Evolutionary conservation across 108 stramenopile genomes (phyloP).

Genomic region (Cyclotella cryptica): DNA sequence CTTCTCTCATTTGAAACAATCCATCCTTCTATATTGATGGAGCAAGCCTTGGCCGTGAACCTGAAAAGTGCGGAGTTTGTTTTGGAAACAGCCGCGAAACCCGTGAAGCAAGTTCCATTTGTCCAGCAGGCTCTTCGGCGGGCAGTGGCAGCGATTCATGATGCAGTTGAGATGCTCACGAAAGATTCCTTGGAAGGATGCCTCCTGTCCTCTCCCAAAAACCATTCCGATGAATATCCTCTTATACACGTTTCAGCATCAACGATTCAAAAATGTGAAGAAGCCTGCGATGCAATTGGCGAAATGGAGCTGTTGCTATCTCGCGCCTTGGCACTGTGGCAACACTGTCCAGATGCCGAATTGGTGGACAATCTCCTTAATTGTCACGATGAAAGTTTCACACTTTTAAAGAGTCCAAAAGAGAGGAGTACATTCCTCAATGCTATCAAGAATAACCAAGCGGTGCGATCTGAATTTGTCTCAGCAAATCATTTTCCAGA

Average conservation of each 20-base stretch:
- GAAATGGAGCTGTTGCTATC: constrained; percentile 75
- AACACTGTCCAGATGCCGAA: constrained; percentile 70
- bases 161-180: constrained; percentile 69
- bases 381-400: constrained; percentile 56
- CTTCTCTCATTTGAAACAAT: constrained; percentile 85
- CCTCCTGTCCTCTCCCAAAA: constrained; percentile 30
- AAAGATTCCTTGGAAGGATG: constrained; percentile 57
- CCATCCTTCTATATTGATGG: constrained; percentile 83
- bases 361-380: constrained; percentile 71
- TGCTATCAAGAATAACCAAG: constrained; percentile 61
- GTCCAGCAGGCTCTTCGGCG: constrained; percentile 53
- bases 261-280: constrained; percentile 78
- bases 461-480: constrained; percentile 10
- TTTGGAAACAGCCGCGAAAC: constrained; percentile 62
- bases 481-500: constrained; percentile 44
- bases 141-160: constrained; percentile 58
- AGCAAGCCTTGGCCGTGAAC: constrained; percentile 83
- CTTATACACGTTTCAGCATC: constrained; percentile 58
- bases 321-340: constrained; percentile 69
- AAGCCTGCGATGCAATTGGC: constrained; percentile 72
- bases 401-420: constrained; percentile 50
- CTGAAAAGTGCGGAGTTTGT: constrained; percentile 74
- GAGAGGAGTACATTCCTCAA: constrained; percentile 62
- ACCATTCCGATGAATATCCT: constrained; percentile 33
- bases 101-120: constrained; percentile 54